Conservation (phyloP, 2,329 filamentous ascomycete genomes). For the Trichoderma atroviride region DNA sequence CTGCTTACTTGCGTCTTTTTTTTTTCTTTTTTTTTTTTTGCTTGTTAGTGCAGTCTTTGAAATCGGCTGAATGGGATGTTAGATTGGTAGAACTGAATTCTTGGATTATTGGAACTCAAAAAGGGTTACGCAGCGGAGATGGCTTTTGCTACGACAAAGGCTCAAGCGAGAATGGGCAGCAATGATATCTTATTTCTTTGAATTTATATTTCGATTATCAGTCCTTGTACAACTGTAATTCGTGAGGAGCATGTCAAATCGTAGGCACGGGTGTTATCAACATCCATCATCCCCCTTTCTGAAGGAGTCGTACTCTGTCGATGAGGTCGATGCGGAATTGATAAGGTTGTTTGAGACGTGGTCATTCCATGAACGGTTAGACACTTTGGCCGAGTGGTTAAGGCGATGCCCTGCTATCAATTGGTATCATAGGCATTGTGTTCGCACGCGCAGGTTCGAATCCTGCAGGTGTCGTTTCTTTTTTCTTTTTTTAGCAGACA, state of each 20-base stretch:
- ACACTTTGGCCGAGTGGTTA: conserved; percentile 30
- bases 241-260: neutral
- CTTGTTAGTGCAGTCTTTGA: neutral
- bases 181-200: conserved; percentile 5
- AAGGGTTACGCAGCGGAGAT: conserved; percentile 21
- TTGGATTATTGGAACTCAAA: conserved; percentile 24
- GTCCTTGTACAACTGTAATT: neutral
- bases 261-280: neutral
- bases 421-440: conserved; percentile 27
- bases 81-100: conserved; percentile 27
- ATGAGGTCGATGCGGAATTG: neutral
- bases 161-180: conserved; percentile 1
- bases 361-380: conserved; percentile 12
- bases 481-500: neutral
- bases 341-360: neutral
- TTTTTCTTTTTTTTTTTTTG: neutral
- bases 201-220: neutral
- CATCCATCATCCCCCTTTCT: too few species aligned
- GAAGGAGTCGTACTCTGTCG: too few species aligned
- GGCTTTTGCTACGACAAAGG: conserved; percentile 1
- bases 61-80: conserved; percentile 16
- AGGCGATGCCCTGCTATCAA: conserved; percentile 29
- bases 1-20: neutral
- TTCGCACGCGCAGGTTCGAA: conserved; percentile 30
- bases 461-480: conserved; percentile 28